These are phyloP conservation scores for Lagerstroemia speciosa DNA, from an alignment of 345 rosid genomes.

Conservation along the genomic window DNA sequence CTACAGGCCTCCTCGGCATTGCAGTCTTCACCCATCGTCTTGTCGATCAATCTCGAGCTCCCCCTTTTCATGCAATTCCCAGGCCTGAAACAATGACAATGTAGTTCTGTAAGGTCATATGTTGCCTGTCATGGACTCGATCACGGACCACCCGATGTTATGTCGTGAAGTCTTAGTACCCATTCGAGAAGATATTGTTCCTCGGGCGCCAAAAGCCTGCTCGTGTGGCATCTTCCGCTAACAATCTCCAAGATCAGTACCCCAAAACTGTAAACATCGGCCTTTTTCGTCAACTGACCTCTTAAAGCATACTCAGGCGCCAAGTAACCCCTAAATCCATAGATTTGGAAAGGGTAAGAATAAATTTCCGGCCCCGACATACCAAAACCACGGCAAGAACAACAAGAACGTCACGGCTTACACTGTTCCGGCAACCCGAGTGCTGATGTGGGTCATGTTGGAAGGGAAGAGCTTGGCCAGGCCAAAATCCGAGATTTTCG, in stretches of 20 bases:
- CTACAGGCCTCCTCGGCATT: conserved; percentile 32
- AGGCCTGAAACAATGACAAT: conserved; percentile 25
- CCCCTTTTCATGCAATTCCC: conserved; percentile 27
- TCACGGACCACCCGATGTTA: background rate
- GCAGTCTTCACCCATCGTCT: conserved; percentile 19
- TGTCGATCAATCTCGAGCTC: conserved; percentile 31
- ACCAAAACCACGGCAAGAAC: background rate
- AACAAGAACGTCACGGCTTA: conserved; percentile 30
- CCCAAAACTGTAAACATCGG: conserved; percentile 86
- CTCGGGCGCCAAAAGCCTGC: conserved; percentile 29
- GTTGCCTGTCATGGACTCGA: background rate
- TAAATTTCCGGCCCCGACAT: background rate
- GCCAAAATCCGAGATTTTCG: conserved; percentile 95
- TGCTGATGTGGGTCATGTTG: conserved; percentile 83
- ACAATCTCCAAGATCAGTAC: conserved; percentile 86
- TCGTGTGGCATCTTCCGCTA: conserved; percentile 82
- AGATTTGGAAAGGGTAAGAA: background rate
- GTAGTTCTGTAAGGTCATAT: background rate
- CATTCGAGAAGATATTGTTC: conserved; percentile 7
- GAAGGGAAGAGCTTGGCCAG: conserved; percentile 87
- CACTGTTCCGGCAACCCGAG: conserved; percentile 99
- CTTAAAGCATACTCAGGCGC: conserved; percentile 97
- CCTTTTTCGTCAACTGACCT: conserved; percentile 87
- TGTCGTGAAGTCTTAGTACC: background rate
- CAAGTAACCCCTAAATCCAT: conserved; percentile 64